These are phyloP conservation scores for Nicotiana otophora DNA, from an alignment of 257 asterid genomes.

Conservation along the genomic window DNA sequence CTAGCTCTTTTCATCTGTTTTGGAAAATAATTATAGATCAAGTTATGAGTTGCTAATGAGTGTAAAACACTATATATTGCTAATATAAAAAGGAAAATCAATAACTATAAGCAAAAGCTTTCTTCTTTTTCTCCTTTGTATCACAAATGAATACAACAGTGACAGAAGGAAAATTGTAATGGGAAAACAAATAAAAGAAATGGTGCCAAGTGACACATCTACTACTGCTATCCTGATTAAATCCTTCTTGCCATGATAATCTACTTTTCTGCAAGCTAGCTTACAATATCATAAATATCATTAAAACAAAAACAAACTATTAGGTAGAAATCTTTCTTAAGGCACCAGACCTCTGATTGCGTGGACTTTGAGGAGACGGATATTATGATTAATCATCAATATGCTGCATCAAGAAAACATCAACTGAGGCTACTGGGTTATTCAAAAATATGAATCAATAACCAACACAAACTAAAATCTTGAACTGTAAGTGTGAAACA, in stretches of 20 bases:
- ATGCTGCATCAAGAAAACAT: constrained; percentile 10
- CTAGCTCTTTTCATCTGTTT: background rate
- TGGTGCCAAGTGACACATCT: constrained; percentile 2
- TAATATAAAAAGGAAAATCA: too few species aligned
- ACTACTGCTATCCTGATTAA: background rate
- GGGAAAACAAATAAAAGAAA: background rate
- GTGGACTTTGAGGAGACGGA: background rate
- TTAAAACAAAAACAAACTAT: background rate
- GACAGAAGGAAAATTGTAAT: background rate
- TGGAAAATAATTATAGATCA: background rate
- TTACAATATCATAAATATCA: constrained; percentile 1
- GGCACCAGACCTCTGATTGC: background rate
- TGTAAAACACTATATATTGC: background rate
- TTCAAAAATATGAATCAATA: background rate
- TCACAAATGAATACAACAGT: background rate
- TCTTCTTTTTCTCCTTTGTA: background rate
- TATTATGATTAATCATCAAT: background rate
- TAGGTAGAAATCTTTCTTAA: background rate
- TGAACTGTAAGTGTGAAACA: constrained; percentile 11
- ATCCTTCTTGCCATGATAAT: background rate
- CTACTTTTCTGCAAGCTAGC: constrained; percentile 3
- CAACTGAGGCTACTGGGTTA: constrained; percentile 13
- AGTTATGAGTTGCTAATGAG: background rate
- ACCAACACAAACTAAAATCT: constrained; percentile 1
- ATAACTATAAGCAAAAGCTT: background rate